Base-by-base conservation (phyloP, 192 early-diverging fungal genomes). In the Coemansia interrupta region DNA sequence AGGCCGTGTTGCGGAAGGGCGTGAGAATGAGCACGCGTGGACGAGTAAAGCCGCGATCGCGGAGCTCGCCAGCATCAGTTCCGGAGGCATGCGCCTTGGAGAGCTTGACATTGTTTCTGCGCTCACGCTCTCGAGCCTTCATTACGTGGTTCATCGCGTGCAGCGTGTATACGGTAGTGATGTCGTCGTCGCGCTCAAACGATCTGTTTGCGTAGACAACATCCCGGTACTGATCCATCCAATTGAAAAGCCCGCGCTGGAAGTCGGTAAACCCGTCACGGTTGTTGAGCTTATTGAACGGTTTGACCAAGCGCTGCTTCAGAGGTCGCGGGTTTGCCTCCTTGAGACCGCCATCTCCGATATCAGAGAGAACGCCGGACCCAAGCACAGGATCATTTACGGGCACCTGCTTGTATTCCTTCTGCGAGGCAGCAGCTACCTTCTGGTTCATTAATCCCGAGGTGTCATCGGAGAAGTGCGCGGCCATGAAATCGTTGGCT, bases 11-110 rank as follows among this genome's bases (percentile, higher is more conserved):
- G 59, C 88, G 84, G 72, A 93, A 92, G 5, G 96, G 96, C 22
- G 91, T 29, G 3, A 99, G 54, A 58, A 99, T 91, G 55, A 99
- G 74, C 0, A 96, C 92, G 48, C 89, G 90, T 1, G 96, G 92
- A 5, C 94, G 78, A 5, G 96, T 97, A 51, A 96, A 99, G 29
- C 93, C 95, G 72, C 96, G 95, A 66, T 99, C 96, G 10, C 93
- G 86, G 19, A 87, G 73, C 65, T 98, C 96, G 19, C 86, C 84
- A 26, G 78, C 65, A 17, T 87, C 86, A 24, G 64, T 71, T 7
- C 76, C 79, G 2, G 71, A 72, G 8, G 67, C 80, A 29, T 87
- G 85, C 10, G 85, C 84, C 43, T 80, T 84, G 10, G 82, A 75
- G 15, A 96, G 58, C 64, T 84, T 88, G 20, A 83, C 82, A 30